Evolutionary conservation across 179 eudicot genomes (phyloP), one percentile per base, ranked within the genome.

Genomic region (Kewa caespitosa): DNA sequence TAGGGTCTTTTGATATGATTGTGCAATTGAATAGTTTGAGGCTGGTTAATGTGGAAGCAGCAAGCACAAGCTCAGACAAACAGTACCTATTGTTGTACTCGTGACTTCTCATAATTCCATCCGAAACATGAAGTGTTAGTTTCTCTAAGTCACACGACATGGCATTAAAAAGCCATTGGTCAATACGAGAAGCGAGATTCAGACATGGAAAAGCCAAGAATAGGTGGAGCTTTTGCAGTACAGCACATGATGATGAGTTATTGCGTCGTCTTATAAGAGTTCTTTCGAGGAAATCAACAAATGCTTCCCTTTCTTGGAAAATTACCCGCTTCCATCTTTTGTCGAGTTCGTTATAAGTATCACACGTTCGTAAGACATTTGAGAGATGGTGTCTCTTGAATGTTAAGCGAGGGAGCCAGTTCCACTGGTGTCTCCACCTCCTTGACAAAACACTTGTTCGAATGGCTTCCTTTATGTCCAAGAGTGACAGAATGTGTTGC

Each of bases 41-140:
- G 2, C 25, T 32, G 34, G 67, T 63, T 13, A 63, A 17, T n/a
- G 67, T 32, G 37, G 39, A 33, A 63, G 63, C 37, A 15, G 28
- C 18, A 52, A 78, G 63, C 8, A 78, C 81, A 50, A 42, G 6
- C 25, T 52, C 67, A 41, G 81, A 71, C 70, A 77, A 77, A 71
- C 63, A 37, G 54, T 77, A 77, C 25, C 70, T 9, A 39, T 6
- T 43, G 1, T 50, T 3, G 13, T 0, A n/a, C n/a, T n/a, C n/a
- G n/a, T n/a, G n/a, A n/a, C n/a, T n/a, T n/a, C n/a, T n/a, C n/a
- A n/a, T n/a, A n/a, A n/a, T n/a, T n/a, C n/a, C 2, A 14, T 52
- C 27, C 11, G 25, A 50, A 50, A 50, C 4, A 4, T 64, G 38
- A 38, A 78, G 54, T 1, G 37, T 20, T 4, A 78, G 41, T n/a